These are phyloP conservation scores for Saksenaea oblongispora DNA, from an alignment of 371 early-diverging fungal species.

Conservation along the genomic window DNA sequence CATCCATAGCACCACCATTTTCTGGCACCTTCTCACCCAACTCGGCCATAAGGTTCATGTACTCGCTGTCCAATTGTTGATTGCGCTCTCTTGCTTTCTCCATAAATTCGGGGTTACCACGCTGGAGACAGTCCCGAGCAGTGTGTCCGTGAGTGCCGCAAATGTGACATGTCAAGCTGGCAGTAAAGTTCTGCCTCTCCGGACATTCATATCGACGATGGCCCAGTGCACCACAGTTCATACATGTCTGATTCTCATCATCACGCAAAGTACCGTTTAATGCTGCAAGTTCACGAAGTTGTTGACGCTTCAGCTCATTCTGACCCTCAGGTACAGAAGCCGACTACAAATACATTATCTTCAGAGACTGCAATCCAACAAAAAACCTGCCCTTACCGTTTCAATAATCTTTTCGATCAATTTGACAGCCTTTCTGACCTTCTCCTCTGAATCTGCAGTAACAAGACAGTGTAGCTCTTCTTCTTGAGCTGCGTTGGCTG, in stretches of 20 bases:
- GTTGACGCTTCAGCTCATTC: constrained; percentile 91
- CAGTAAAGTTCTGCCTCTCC: constrained; percentile 85
- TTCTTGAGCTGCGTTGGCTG: constrained; percentile 78
- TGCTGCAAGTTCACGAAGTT: constrained; percentile 92
- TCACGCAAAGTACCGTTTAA: constrained; percentile 96
- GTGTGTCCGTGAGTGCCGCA: constrained; percentile 93
- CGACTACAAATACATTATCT: constrained; percentile 50
- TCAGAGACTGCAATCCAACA: constrained; percentile 1
- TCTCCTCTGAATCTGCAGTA: constrained; percentile 88
- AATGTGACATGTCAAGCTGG: constrained; percentile 83
- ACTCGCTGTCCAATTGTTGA: constrained; percentile 86
- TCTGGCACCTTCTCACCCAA: constrained; percentile 68
- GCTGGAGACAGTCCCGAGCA: constrained; percentile 82
- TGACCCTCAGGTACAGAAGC: constrained; percentile 92
- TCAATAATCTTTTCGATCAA: constrained; percentile 92
- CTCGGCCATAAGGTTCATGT: constrained; percentile 89
- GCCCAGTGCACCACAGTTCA: constrained; percentile 90
- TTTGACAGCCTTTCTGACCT: constrained; percentile 83
- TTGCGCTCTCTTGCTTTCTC: constrained; percentile 74
- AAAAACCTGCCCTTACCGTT: constrained; percentile 59
- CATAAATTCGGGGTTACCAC: constrained; percentile 76
- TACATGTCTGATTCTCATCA: constrained; percentile 92
- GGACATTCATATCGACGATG: constrained; percentile 94
- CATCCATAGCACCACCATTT: constrained; percentile 22
- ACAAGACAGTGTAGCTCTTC: constrained; percentile 95